Conservation (phyloP, 768 basidiomycete genomes). For the Tremella yokohamensis region DNA sequence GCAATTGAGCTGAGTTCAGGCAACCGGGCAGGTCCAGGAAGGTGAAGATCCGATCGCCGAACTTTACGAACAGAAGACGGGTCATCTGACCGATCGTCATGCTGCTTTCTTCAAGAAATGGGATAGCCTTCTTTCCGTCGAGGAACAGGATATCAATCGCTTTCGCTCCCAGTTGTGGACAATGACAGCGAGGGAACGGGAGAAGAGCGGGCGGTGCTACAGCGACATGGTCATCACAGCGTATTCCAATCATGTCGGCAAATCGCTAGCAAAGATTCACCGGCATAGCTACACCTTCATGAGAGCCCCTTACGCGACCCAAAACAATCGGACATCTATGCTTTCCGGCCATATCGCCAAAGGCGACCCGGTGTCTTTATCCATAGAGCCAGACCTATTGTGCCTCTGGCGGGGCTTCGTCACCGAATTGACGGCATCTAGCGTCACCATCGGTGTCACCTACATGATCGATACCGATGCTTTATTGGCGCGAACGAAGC, state of each 20-base stretch:
- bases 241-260: conserved; percentile 41
- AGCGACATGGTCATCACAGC: conserved; percentile 68
- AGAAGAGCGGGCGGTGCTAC: conserved; percentile 75
- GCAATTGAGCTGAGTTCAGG: not conserved
- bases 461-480: conserved; percentile 62
- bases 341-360: conserved; percentile 72
- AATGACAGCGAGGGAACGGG: conserved; percentile 72
- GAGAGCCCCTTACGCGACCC: conserved; percentile 20
- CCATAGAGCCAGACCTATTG: conserved; percentile 79
- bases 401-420: conserved; percentile 82
- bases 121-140: conserved; percentile 77
- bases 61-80: conserved; percentile 72
- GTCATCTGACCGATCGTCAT: conserved; percentile 68
- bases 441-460: conserved; percentile 76
- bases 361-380: conserved; percentile 81
- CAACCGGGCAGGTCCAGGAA: conserved; percentile 41
- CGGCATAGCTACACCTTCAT: conserved; percentile 73
- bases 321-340: conserved; percentile 52
- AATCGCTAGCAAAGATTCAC: conserved; percentile 65
- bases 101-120: conserved; percentile 80
- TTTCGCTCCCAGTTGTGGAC: conserved; percentile 94
- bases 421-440: conserved; percentile 62
- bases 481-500: conserved; percentile 54
- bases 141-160: conserved; percentile 79
- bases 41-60: conserved; percentile 52